phyloP scores from a whole-genome alignment of 2,329 filamentous ascomycete species.

The Chaetomiaceae sp. region DNA sequence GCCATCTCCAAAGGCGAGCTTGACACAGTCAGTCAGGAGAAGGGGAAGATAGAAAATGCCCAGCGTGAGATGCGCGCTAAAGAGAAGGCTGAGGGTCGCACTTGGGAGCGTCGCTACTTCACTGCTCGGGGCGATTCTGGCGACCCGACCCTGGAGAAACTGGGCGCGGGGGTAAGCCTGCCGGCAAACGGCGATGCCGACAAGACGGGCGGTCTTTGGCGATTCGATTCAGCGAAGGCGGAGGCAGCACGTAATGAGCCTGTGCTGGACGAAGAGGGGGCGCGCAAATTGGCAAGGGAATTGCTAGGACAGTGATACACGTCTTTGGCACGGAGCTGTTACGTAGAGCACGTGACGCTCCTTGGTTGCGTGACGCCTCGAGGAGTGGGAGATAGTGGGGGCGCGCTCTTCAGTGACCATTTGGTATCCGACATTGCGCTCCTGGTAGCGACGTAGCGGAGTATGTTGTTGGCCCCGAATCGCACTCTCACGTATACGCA shows the following conservation, averaged over 20 bases:
- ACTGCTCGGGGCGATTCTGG: slow-evolving; percentile 39
- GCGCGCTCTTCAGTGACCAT: no score
- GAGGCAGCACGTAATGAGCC: slow-evolving; percentile 35
- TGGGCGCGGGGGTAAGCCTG: slow-evolving; percentile 44
- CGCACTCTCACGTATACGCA: no score
- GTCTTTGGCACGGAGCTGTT: no score
- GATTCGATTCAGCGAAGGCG: slow-evolving; percentile 44
- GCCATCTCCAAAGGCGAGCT: slow-evolving; percentile 79
- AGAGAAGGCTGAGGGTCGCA: slow-evolving; percentile 66
- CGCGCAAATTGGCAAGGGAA: slow-evolving; percentile 27
- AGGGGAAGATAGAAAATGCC: slow-evolving; percentile 82
- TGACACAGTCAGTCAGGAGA: slow-evolving; percentile 70
- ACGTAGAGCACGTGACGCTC: no score
- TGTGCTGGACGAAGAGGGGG: slow-evolving; percentile 32
- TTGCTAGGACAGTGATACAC: slow-evolving; percentile 31
- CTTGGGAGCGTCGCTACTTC: slow-evolving; percentile 86
- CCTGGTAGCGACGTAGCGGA: no score
- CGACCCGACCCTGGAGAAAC: slow-evolving; percentile 39
- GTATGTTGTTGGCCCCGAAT: no score
- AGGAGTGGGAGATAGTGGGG: no score
- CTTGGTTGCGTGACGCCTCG: no score
- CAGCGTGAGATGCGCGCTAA: slow-evolving; percentile 68
- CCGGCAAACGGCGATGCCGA: slow-evolving; percentile 48
- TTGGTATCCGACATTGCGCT: no score
- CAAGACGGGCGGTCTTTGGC: slow-evolving; percentile 56